Evolutionary conservation across 2,329 filamentous ascomycete genomes (phyloP).

Genomic region (Fusarium irregulare): DNA sequence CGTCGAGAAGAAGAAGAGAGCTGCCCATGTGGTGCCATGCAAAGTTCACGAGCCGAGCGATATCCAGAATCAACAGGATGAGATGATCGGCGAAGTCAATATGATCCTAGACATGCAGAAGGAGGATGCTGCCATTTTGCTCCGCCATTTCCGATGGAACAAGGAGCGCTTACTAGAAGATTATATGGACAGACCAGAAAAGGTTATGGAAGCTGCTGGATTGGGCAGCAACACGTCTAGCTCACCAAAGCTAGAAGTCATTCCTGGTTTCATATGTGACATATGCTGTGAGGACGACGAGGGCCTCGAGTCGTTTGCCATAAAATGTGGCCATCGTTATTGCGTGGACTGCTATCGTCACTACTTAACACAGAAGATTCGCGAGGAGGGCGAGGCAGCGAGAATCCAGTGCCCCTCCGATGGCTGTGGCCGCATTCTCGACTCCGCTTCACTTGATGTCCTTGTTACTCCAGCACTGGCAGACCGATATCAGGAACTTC

Average conservation of each 20-base stretch:
- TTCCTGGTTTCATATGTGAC: conserved; percentile 87
- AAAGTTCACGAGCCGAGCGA: conserved; percentile 83
- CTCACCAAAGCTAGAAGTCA: conserved; percentile 74
- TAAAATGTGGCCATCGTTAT: conserved; percentile 95
- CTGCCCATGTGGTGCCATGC: conserved; percentile 85
- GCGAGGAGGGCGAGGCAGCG: conserved; percentile 93
- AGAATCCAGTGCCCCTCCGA: conserved; percentile 93
- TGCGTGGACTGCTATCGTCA: conserved; percentile 93
- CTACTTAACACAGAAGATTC: conserved; percentile 92
- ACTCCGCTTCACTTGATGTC: conserved; percentile 86
- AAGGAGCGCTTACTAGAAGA: conserved; percentile 94
- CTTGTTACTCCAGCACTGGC: conserved; percentile 70
- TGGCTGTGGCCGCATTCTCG: conserved; percentile 88
- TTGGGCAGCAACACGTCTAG: conserved; percentile 73
- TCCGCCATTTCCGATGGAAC: conserved; percentile 94
- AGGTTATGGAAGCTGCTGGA: conserved; percentile 85
- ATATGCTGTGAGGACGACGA: conserved; percentile 94
- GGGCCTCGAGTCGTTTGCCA: conserved; percentile 84
- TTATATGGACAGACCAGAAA: conserved; percentile 90
- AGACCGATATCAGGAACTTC: conserved; percentile 80
- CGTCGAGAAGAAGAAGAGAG: conserved; percentile 75
- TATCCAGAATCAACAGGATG: conserved; percentile 86
- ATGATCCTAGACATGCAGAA: conserved; percentile 89
- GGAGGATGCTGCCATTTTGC: conserved; percentile 89
- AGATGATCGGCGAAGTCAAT: conserved; percentile 89